Percentiles rank a stretch among this genome's conserved stretches.
These are phyloP conservation scores for Kwoniella pini DNA, from an alignment of 768 basidiomycete genomes.

Conservation along the genomic window DNA sequence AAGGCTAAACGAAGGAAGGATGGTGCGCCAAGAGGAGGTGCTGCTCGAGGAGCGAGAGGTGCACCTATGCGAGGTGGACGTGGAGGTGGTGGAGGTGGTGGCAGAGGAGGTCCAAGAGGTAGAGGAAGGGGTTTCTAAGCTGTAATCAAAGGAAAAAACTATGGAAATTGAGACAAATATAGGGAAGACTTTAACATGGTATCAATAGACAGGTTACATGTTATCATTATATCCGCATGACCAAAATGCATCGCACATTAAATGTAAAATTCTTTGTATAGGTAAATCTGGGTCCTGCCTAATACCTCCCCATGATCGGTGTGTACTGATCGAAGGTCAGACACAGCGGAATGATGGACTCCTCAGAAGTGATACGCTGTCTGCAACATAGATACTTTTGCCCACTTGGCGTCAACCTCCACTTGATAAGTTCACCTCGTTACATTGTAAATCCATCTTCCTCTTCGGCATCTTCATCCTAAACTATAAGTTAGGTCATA, in stretches of 20 bases:
- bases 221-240: slow-evolving; percentile 1
- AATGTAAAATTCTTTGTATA: background rate
- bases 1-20: slow-evolving; percentile 91
- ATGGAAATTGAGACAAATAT: background rate
- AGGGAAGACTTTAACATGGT: too few species aligned
- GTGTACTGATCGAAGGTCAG: too few species aligned
- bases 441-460: background rate
- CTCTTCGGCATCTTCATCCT: too few species aligned
- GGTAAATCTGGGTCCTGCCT: too few species aligned
- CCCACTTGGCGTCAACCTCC: background rate
- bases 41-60: slow-evolving; percentile 63
- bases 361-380: too few species aligned
- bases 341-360: too few species aligned
- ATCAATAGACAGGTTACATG: background rate
- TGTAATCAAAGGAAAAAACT: background rate
- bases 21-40: slow-evolving; percentile 66
- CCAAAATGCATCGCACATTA: background rate
- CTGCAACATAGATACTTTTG: background rate
- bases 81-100: slow-evolving; percentile 48
- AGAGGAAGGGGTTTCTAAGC: slow-evolving; percentile 60
- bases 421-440: slow-evolving; percentile 1
- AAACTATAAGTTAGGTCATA: too few species aligned
- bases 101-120: slow-evolving; percentile 60
- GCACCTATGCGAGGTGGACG: slow-evolving; percentile 60
- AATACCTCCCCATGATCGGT: too few species aligned